Evolutionary conservation across 495 filamentous ascomycete genomes (phyloP).

Genomic region (Neurospora hispaniola): DNA sequence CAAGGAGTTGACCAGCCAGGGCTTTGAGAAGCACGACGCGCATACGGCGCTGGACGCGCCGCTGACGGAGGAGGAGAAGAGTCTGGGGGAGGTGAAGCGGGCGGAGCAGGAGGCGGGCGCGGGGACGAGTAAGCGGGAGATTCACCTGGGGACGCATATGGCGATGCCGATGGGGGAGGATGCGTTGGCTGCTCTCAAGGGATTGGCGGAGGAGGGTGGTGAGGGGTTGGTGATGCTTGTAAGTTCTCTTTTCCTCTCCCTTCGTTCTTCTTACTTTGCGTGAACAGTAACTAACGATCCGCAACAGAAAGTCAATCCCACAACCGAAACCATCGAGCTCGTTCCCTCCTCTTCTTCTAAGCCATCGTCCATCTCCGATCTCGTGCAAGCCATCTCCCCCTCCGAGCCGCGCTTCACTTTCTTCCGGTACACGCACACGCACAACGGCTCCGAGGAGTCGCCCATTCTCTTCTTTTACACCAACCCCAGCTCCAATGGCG

Average conservation of each 20-base stretch:
- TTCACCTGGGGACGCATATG: conserved; percentile 48
- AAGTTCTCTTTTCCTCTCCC: conserved; percentile 20
- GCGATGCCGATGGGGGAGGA: conserved; percentile 59
- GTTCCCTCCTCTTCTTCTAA: conserved; percentile 41
- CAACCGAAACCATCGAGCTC: conserved; percentile 69
- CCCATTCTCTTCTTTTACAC: conserved; percentile 90
- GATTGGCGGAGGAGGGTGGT: conserved; percentile 40
- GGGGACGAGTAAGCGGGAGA: conserved; percentile 54
- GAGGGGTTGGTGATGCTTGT: conserved; percentile 71
- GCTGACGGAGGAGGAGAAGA: conserved; percentile 80
- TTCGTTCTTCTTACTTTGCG: not conserved
- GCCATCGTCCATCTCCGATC: conserved; percentile 30
- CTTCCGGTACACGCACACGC: conserved; percentile 55
- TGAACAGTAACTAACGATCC: not conserved
- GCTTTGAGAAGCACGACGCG: conserved; percentile 67
- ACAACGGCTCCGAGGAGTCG: conserved; percentile 44
- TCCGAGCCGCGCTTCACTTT: conserved; percentile 83
- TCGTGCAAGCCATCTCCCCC: conserved; percentile 60
- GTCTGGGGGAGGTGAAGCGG: conserved; percentile 62
- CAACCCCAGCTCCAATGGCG: conserved; percentile 58
- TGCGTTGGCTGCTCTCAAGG: conserved; percentile 53
- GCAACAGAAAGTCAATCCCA: conserved; percentile 57
- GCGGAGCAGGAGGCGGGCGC: conserved; percentile 69
- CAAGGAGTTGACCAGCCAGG: conserved; percentile 57
- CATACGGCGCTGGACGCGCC: conserved; percentile 59